phyloP scores from a whole-genome alignment of 805 yeast genomes.

The Saccharomycopsis selenospora region DNA sequence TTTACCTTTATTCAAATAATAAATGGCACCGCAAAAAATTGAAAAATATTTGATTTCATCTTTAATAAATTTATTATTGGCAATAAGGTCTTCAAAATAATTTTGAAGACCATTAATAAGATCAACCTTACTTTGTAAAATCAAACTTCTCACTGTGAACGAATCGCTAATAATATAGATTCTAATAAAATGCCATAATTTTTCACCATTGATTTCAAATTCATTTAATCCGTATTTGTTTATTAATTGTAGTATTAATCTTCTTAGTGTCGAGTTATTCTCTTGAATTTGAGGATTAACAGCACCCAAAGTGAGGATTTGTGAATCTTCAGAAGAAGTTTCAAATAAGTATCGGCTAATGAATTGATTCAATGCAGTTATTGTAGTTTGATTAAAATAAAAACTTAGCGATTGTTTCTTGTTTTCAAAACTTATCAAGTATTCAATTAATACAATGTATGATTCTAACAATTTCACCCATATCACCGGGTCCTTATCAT shows the following conservation, averaged over 20 bases:
- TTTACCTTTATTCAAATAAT: not conserved
- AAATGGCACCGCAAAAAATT: slow-evolving; percentile 30
- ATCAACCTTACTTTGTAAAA: slow-evolving; percentile 35
- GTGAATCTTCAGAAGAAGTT: slow-evolving; percentile 51
- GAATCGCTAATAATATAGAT: slow-evolving; percentile 43
- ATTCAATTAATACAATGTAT: slow-evolving; percentile 48
- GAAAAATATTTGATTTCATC: slow-evolving; percentile 42
- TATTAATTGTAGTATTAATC: slow-evolving; percentile 43
- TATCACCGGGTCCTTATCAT: slow-evolving; percentile 77
- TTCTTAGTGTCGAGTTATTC: slow-evolving; percentile 43
- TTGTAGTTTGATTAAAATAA: not conserved
- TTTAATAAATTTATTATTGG: slow-evolving; percentile 38
- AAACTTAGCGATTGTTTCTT: not conserved
- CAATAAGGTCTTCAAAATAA: slow-evolving; percentile 40
- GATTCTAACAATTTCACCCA: slow-evolving; percentile 69
- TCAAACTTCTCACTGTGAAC: slow-evolving; percentile 40
- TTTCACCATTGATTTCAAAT: slow-evolving; percentile 50
- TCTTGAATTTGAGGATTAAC: slow-evolving; percentile 59
- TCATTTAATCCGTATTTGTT: slow-evolving; percentile 47
- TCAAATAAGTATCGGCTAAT: slow-evolving; percentile 53
- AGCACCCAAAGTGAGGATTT: slow-evolving; percentile 61
- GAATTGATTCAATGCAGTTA: slow-evolving; percentile 33
- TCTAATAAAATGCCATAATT: slow-evolving; percentile 57
- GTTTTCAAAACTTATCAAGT: slow-evolving; percentile 25
- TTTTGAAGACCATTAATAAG: slow-evolving; percentile 26